phyloP scores from a whole-genome alignment of 2,329 filamentous ascomycete genomes.

The Penicillium sp. region DNA sequence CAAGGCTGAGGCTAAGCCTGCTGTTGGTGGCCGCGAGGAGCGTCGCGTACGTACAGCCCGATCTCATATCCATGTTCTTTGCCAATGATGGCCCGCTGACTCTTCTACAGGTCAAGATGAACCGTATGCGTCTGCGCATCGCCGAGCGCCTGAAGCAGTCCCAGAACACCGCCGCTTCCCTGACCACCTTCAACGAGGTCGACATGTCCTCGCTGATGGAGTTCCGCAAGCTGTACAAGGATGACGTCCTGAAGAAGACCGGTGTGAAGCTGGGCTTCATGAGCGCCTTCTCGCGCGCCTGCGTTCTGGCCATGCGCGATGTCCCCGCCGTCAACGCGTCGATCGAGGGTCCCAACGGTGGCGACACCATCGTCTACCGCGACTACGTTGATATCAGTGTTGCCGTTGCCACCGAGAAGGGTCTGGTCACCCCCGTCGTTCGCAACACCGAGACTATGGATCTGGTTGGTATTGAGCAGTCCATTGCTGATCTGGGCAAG shows the following conservation, averaged over 20 bases:
- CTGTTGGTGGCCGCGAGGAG: conserved; percentile 79
- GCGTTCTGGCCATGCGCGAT: conserved; percentile 89
- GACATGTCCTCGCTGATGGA: conserved; percentile 99
- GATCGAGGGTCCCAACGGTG: conserved; percentile 92
- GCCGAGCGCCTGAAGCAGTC: conserved; percentile 98
- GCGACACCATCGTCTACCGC: conserved; percentile 96
- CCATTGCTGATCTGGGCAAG: conserved; percentile 92
- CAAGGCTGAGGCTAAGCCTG: conserved; percentile 36
- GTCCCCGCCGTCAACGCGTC: conserved; percentile 95
- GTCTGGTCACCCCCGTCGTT: conserved; percentile 93
- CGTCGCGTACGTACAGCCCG: conserved; percentile 67
- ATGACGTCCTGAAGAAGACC: conserved; percentile 92
- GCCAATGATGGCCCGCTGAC: too few relatives aligned
- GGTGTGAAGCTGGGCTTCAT: conserved; percentile 99
- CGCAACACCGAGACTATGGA: conserved; percentile 90
- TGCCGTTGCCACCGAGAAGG: conserved; percentile 96
- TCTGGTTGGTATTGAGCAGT: conserved; percentile 83
- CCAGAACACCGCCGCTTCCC: conserved; percentile 94
- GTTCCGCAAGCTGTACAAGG: conserved; percentile 96
- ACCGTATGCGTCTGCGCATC: conserved; percentile 97
- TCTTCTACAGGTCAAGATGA: conserved; percentile 98
- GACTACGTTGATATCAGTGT: conserved; percentile 99
- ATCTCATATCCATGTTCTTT: too few relatives aligned
- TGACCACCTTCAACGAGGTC: conserved; percentile 99
- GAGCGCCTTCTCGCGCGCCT: conserved; percentile 93